Conservation (phyloP, 2,329 filamentous ascomycete genomes). For the Fusarium ramigenum region DNA sequence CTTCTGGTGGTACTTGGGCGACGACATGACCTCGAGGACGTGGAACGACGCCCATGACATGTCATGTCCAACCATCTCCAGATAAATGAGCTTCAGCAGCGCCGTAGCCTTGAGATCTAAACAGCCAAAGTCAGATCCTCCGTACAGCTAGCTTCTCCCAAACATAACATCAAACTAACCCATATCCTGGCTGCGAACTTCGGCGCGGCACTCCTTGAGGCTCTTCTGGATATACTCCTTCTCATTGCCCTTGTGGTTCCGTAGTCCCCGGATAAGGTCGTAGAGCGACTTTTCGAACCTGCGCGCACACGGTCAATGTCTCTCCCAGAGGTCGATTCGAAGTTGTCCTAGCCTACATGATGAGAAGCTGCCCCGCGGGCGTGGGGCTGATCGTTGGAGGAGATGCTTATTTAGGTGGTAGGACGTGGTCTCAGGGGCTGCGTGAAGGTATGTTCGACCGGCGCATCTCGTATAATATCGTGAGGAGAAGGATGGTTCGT, state of each 20-base stretch:
- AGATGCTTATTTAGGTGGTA: slow-evolving; percentile 29
- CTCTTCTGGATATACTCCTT: slow-evolving; percentile 94
- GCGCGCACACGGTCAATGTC: slow-evolving; percentile 34
- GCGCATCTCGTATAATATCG: slow-evolving; percentile 39
- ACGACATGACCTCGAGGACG: slow-evolving; percentile 98
- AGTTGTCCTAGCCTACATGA: slow-evolving; percentile 35
- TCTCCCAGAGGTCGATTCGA: not conserved
- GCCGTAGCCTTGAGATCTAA: slow-evolving; percentile 95
- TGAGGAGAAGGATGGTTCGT: not conserved
- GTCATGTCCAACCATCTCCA: slow-evolving; percentile 99
- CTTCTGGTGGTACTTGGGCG: slow-evolving; percentile 93
- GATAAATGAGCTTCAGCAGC: slow-evolving; percentile 92
- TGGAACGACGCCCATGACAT: slow-evolving; percentile 99
- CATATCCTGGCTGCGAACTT: slow-evolving; percentile 94
- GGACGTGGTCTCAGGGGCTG: slow-evolving; percentile 29
- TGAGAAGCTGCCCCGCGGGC: slow-evolving; percentile 44
- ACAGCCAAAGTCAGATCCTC: slow-evolving; percentile 3
- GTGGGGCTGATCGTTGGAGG: slow-evolving; percentile 39
- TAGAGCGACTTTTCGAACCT: slow-evolving; percentile 99
- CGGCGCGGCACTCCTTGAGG: slow-evolving; percentile 92
- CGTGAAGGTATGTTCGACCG: slow-evolving; percentile 18
- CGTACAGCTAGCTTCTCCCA: not conserved
- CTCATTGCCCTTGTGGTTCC: slow-evolving; percentile 95
- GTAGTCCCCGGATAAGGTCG: slow-evolving; percentile 95
- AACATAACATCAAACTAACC: slow-evolving; percentile 60